A percentile compares a stretch with the other conserved stretches of the same genome.
Conservation (phyloP, 768 basidiomycete genomes). For the Psilocybe tampanensis region DNA sequence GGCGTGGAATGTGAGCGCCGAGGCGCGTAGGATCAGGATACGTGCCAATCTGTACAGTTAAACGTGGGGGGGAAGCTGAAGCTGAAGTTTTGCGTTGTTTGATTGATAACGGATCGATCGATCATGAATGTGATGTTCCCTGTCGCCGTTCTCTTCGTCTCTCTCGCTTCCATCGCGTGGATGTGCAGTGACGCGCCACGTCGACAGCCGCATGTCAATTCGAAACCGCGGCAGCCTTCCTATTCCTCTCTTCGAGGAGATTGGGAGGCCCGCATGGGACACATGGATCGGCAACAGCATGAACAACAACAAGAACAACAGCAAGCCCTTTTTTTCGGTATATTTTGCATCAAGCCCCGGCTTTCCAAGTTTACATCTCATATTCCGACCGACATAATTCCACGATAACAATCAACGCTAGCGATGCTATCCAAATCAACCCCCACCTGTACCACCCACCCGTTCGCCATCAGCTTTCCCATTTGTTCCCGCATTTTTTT, state of each 20-base stretch:
- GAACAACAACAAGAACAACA: too few relatives aligned
- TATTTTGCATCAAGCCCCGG: neutral
- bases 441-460: neutral
- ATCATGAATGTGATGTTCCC: neutral
- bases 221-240: neutral
- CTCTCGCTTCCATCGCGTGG: too few relatives aligned
- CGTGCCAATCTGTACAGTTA: constrained; percentile 14
- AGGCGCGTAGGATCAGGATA: constrained; percentile 48
- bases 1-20: constrained; percentile 77
- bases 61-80: neutral
- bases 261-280: neutral
- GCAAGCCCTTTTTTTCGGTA: too few relatives aligned
- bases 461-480: too few relatives aligned
- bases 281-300: neutral
- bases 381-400: neutral
- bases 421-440: neutral
- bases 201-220: neutral
- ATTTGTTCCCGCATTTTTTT: too few relatives aligned
- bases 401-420: neutral
- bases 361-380: neutral
- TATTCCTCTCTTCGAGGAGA: neutral
- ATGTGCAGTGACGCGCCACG: too few relatives aligned
- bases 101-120: neutral
- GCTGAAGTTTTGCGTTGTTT: neutral
- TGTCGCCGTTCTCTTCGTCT: too few relatives aligned